Evolutionary conservation across 2,329 filamentous ascomycete species (phyloP), one percentile per base, ranked within the genome.

Genomic region (Fusarium cyanostomum): DNA sequence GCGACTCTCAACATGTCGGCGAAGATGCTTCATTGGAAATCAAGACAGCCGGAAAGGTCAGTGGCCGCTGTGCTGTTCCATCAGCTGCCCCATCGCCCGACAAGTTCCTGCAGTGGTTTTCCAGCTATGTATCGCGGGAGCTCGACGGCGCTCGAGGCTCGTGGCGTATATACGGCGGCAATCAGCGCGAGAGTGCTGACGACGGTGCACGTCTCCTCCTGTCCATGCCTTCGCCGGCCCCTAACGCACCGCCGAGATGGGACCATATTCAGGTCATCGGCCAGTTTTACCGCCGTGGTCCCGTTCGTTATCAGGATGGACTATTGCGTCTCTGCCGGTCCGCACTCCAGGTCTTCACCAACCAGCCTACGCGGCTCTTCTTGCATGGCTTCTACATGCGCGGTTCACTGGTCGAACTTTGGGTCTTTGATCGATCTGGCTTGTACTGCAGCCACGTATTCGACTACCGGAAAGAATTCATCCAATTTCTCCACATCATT

Each of bases 391-490:
- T 78, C 49, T 73, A 73, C 54, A 69, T 78, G 42, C 69, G 71
- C 37, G 71, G 70, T 16, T 70, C 71, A 24, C 38, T 69, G 12
- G 59, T 76, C 4, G 74, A 77, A 55, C 53, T 75, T 35, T 78
- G 73, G 74, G 67, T 74, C 35, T 78, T 78, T 66, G 75, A 77
- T 66, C 68, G 76, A 56, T 75, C 74, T 48, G 74, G 76, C 27
- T 44, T 72, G 42, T 77, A 76, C 54, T 71, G 68, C 31, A 71
- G 71, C 56, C 64, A 74, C 7, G 8, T 63, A 41, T 70, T 77
- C 38, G 63, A 78, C 64, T 38, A 75, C 46, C 66, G 41, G 27
- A 59, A 71, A 57, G 66, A 76, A 26, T 70, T 70, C 16, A 21
- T 46, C n/a, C 59, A 64, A 42, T 71, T 77, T 48, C 59, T 76